phyloP scores from a whole-genome alignment of 164 flowering plant genomes.

The Stephania cephalantha region DNA sequence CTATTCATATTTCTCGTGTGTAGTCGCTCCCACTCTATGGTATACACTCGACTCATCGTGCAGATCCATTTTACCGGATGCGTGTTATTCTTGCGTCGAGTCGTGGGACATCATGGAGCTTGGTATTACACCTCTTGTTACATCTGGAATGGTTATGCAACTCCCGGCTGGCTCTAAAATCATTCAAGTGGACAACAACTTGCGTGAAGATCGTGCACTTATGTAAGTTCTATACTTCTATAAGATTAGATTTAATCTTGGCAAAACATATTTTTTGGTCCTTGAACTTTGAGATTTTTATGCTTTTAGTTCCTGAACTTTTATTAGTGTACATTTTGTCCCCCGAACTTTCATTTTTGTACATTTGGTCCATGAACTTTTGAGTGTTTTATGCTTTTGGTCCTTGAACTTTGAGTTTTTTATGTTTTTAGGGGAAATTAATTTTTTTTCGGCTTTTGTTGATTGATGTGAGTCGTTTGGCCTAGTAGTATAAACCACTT shows the following conservation, averaged over 20 bases:
- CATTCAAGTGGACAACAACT: slow-evolving; percentile 8
- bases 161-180: slow-evolving; percentile 4
- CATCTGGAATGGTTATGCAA: slow-evolving; percentile 9
- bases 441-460: no score
- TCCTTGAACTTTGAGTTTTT: no score
- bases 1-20: slow-evolving; percentile 3
- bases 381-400: no score
- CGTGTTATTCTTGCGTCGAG: slow-evolving; percentile 9
- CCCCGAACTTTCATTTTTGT: no score
- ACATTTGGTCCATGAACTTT: no score
- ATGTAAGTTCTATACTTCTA: background rate
- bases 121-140: slow-evolving; percentile 8
- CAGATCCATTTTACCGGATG: slow-evolving; percentile 10
- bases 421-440: no score
- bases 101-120: slow-evolving; percentile 9
- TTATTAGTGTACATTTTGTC: no score
- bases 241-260: background rate
- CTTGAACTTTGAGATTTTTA: no score
- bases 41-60: slow-evolving; percentile 4
- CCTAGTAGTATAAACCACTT: no score
- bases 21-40: slow-evolving; percentile 8
- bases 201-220: slow-evolving; percentile 3
- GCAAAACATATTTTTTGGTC: no score
- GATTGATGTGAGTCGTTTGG: no score
- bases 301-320: no score